These are phyloP conservation scores for Paxillus rubicundulus DNA, from an alignment of 768 basidiomycete genomes.

Conservation along the genomic window DNA sequence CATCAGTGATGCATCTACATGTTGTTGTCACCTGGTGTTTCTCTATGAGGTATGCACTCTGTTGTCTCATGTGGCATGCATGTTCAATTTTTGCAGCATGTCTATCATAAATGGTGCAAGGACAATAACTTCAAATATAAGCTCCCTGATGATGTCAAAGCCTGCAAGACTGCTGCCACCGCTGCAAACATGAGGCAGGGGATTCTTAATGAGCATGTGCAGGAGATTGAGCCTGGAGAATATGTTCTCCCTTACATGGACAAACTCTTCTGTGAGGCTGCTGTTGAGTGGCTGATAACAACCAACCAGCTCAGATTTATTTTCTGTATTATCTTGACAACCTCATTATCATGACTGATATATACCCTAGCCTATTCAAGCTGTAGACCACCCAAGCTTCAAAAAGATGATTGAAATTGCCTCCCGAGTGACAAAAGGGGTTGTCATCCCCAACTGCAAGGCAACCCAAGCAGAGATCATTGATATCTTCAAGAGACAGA, in stretches of 20 bases:
- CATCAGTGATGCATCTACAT: conserved; percentile 1
- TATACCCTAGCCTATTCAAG: conserved; percentile 24
- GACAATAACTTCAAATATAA: conserved; percentile 28
- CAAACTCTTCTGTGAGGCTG: conserved; percentile 30
- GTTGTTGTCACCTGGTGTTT: neutral
- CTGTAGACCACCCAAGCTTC: conserved; percentile 37
- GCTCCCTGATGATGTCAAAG: conserved; percentile 23
- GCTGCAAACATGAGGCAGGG: conserved; percentile 6
- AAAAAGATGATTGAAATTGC: conserved; percentile 39
- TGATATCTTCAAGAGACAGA: too few relatives aligned
- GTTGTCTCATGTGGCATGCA: neutral
- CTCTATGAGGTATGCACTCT: neutral
- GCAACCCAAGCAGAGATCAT: too few relatives aligned
- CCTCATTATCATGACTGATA: neutral
- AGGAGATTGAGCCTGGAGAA: conserved; percentile 12
- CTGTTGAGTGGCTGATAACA: conserved; percentile 37
- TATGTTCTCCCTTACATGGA: conserved; percentile 30
- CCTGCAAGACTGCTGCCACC: conserved; percentile 12
- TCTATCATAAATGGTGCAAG: conserved; percentile 30
- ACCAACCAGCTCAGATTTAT: conserved; percentile 36
- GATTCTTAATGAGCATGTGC: conserved; percentile 28
- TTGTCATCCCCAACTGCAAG: too few relatives aligned
- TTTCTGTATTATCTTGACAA: too few relatives aligned
- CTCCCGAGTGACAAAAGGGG: conserved; percentile 26
- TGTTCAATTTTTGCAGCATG: conserved; percentile 1